These are phyloP conservation scores for Inga oerstediana DNA, from an alignment of 306 rosid species.

Conservation along the genomic window DNA sequence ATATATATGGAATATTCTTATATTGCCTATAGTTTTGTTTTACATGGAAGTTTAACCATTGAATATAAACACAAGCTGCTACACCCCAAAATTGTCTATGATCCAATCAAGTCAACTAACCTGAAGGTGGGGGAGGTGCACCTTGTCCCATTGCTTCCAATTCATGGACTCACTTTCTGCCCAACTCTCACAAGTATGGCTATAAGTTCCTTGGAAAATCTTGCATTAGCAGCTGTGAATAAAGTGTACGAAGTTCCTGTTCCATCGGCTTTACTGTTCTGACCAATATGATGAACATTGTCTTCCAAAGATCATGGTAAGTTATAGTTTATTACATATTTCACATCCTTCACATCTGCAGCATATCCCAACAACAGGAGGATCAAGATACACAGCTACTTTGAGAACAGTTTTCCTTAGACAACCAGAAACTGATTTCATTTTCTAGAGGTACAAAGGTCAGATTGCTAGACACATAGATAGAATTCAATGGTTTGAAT, in stretches of 20 bases:
- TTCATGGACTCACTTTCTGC: conserved; percentile 59
- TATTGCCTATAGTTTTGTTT: background rate
- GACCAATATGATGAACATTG: conserved; percentile 63
- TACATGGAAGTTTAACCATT: background rate
- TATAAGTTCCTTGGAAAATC: conserved; percentile 62
- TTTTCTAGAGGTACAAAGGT: background rate
- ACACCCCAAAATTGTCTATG: background rate
- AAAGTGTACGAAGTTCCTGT: conserved; percentile 66
- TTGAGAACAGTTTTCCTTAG: background rate
- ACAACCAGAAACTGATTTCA: background rate
- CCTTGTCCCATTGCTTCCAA: conserved; percentile 71
- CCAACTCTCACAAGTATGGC: conserved; percentile 64
- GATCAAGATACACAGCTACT: background rate
- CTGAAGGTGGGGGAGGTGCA: conserved; percentile 67
- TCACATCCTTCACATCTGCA: conserved; percentile 34
- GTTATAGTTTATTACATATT: conserved; percentile 63
- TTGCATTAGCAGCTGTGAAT: conserved; percentile 66
- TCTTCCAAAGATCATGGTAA: conserved; percentile 73
- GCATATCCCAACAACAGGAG: background rate
- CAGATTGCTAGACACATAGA: background rate
- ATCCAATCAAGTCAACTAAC: conserved; percentile 29
- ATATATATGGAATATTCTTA: background rate
- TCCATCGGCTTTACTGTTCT: conserved; percentile 68
- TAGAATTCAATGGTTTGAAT: background rate
- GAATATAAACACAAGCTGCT: background rate